Evolutionary conservation across 768 basidiomycete genomes (phyloP).

Genomic region (Phylloporus rhodoxanthus): DNA sequence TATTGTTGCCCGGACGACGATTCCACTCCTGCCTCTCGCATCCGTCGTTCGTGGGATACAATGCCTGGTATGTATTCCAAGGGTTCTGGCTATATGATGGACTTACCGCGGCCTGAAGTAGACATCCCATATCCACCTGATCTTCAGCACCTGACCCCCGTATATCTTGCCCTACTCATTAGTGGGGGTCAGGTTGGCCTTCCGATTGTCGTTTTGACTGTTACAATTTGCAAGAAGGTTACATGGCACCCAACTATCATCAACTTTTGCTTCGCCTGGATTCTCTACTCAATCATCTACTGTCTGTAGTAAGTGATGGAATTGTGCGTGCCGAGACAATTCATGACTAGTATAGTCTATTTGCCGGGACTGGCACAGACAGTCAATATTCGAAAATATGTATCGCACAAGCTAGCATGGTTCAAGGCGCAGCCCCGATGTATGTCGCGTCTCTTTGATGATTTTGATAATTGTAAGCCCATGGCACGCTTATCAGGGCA

Average conservation of each 20-base stretch:
- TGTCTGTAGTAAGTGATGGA: constrained; percentile 42
- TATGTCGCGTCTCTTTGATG: constrained; percentile 23
- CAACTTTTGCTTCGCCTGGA: constrained; percentile 55
- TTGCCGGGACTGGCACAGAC: constrained; percentile 22
- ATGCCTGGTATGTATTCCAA: constrained; percentile 15
- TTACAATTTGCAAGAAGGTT: constrained; percentile 37
- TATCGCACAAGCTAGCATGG: constrained; percentile 46
- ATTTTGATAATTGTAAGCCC: background rate
- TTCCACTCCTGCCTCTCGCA: background rate
- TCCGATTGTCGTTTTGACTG: constrained; percentile 43
- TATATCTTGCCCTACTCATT: constrained; percentile 44
- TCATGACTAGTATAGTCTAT: constrained; percentile 27
- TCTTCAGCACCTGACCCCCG: constrained; percentile 29
- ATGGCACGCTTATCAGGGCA: constrained; percentile 30
- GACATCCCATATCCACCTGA: constrained; percentile 12
- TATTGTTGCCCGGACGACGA: background rate
- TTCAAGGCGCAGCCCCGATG: constrained; percentile 51
- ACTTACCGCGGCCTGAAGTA: constrained; percentile 2
- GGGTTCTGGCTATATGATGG: background rate
- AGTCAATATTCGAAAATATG: constrained; percentile 35
- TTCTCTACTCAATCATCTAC: constrained; percentile 48
- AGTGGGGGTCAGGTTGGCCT: constrained; percentile 49
- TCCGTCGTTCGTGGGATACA: background rate
- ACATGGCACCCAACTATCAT: constrained; percentile 47
- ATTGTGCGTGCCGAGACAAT: background rate